These are phyloP conservation scores for Cichorium intybus DNA, from an alignment of 140 eudicot genomes.

Conservation along the genomic window DNA sequence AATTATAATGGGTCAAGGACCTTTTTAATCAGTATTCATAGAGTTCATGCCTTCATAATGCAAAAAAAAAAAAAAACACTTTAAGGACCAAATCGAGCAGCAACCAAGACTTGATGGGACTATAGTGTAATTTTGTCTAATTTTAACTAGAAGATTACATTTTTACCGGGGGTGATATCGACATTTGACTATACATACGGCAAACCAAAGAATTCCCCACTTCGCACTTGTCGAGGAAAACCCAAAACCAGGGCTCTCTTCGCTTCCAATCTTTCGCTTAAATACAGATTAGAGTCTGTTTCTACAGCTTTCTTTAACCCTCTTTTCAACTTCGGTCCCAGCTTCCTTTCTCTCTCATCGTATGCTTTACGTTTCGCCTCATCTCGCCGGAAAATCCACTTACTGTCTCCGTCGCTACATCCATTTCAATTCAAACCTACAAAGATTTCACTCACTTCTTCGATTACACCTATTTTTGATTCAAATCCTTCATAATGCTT, in stretches of 20 bases:
- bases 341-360: slow-evolving; percentile 6
- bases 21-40: too few relatives aligned
- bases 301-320: slow-evolving; percentile 1
- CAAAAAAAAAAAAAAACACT: too few relatives aligned
- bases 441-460: slow-evolving; percentile 7
- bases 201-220: slow-evolving; percentile 16
- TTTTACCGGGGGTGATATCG: slow-evolving; percentile 1
- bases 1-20: too few relatives aligned
- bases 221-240: slow-evolving; percentile 12
- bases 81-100: too few relatives aligned
- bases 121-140: neutral
- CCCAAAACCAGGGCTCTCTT: slow-evolving; percentile 20
- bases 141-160: neutral
- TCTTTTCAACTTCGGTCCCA: slow-evolving; percentile 3
- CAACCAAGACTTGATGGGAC: too few relatives aligned
- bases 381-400: slow-evolving; percentile 21
- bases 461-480: neutral
- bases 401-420: neutral
- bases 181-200: slow-evolving; percentile 15
- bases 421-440: slow-evolving; percentile 1
- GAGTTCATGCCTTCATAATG: too few relatives aligned
- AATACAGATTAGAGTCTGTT: neutral
- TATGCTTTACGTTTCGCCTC: slow-evolving; percentile 6
- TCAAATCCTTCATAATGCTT: slow-evolving; percentile 1
- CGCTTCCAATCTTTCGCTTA: neutral